Evolutionary conservation across 2,329 filamentous ascomycete species (phyloP).

Genomic region (Diaporthe sp.): DNA sequence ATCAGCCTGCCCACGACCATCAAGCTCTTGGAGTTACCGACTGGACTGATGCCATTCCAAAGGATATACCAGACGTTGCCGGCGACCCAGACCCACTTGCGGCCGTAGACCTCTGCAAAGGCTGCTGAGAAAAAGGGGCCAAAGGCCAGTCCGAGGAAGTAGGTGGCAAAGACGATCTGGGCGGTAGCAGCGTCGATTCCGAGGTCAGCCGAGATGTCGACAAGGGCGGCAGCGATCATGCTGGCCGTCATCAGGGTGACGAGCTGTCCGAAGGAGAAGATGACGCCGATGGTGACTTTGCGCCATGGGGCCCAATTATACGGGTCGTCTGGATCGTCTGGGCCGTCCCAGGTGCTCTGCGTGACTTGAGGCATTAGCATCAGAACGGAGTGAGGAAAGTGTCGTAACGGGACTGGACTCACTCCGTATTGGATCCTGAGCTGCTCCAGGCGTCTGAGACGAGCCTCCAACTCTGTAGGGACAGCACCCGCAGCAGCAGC

Average conservation of each 20-base stretch:
- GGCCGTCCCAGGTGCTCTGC: conserved; percentile 40
- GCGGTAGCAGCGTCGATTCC: conserved; percentile 46
- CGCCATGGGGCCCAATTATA: conserved; percentile 42
- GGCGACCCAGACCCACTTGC: conserved; percentile 51
- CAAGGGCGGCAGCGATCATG: conserved; percentile 54
- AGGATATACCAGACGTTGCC: conserved; percentile 52
- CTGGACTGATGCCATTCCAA: conserved; percentile 49
- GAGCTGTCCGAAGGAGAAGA: conserved; percentile 52
- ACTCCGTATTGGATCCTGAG: background rate
- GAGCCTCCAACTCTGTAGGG: background rate
- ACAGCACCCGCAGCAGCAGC: background rate
- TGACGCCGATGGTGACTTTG: conserved; percentile 45
- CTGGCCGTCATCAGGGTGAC: conserved; percentile 54
- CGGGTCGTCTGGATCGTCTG: conserved; percentile 40
- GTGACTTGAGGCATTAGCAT: background rate
- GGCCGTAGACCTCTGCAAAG: conserved; percentile 52
- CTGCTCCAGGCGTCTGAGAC: conserved; percentile 5
- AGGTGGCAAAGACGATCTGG: conserved; percentile 53
- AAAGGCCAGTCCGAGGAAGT: conserved; percentile 53
- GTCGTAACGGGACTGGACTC: background rate
- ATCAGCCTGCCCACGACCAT: conserved; percentile 28
- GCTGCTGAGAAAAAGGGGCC: conserved; percentile 52
- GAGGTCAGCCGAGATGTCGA: conserved; percentile 50
- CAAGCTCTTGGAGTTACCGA: conserved; percentile 55
- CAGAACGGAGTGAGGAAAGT: background rate